Percentiles rank a stretch among this genome's conserved stretches.
These are phyloP conservation scores for Xylariales sp. DNA, from an alignment of 2,329 filamentous ascomycete species.

Conservation along the genomic window DNA sequence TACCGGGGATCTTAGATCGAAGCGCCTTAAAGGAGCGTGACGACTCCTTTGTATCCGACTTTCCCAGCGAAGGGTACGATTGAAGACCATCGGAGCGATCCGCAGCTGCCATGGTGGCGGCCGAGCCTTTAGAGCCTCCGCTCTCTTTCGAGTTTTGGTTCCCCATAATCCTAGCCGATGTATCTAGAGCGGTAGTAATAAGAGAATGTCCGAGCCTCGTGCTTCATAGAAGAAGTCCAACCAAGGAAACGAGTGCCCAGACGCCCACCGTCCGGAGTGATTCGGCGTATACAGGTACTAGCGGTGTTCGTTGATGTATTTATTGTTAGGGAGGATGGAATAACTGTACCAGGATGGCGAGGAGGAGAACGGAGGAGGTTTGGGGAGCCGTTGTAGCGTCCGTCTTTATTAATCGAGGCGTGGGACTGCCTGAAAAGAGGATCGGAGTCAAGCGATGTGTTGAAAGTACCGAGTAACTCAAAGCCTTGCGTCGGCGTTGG, in stretches of 20 bases:
- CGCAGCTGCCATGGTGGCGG: constrained; percentile 46
- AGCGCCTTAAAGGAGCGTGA: constrained; percentile 86
- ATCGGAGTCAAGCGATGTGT: constrained; percentile 30
- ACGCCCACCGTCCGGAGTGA: constrained; percentile 42
- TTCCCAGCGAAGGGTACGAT: constrained; percentile 91
- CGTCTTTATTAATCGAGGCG: constrained; percentile 58
- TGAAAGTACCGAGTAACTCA: constrained; percentile 13
- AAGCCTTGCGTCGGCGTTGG: constrained; percentile 33
- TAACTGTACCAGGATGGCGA: constrained; percentile 62
- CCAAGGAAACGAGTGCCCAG: constrained; percentile 42
- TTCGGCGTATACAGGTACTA: constrained; percentile 23
- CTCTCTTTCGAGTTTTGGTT: constrained; percentile 77
- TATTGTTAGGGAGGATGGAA: constrained; percentile 65
- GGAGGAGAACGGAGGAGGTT: constrained; percentile 58
- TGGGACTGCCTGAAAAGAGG: constrained; percentile 40
- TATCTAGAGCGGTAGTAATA: constrained; percentile 9
- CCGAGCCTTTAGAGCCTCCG: constrained; percentile 63
- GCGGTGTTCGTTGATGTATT: constrained; percentile 33
- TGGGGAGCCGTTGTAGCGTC: constrained; percentile 60
- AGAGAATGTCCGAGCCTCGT: constrained; percentile 33
- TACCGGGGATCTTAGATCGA: constrained; percentile 88
- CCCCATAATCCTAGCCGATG: constrained; percentile 67
- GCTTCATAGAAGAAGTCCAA: constrained; percentile 35
- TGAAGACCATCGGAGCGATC: constrained; percentile 70
- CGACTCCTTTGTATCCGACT: constrained; percentile 93